Evolutionary conservation across 2,329 filamentous ascomycete genomes (phyloP).

Genomic region (Monosporascus sp.): DNA sequence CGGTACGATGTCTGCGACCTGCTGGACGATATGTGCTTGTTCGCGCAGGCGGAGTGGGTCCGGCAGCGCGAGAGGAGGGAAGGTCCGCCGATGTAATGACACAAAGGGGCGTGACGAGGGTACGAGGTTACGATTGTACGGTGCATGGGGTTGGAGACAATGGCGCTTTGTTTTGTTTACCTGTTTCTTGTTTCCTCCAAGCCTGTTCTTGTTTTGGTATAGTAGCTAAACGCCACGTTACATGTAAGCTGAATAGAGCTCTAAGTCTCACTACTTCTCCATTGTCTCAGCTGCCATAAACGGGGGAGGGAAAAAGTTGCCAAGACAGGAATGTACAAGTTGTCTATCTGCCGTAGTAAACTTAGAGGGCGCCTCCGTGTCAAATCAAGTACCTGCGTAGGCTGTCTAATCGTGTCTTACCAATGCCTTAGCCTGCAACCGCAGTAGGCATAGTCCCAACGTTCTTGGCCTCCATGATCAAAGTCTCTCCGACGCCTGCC

Average conservation of each 20-base stretch:
- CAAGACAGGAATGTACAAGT: too few species aligned
- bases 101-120: too few species aligned
- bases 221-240: neutral
- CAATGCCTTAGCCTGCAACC: conserved; percentile 5
- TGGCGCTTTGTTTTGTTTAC: neutral
- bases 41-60: conserved; percentile 24
- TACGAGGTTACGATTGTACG: too few species aligned
- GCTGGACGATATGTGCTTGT: conserved; percentile 28
- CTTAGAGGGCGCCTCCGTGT: too few species aligned
- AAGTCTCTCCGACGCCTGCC: conserved; percentile 1
- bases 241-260: neutral
- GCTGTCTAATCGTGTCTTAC: neutral
- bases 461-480: conserved; percentile 8
- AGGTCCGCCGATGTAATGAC: conserved; percentile 12
- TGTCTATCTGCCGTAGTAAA: too few species aligned
- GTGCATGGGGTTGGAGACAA: neutral
- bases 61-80: conserved; percentile 7
- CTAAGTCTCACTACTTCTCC: too few species aligned
- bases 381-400: too few species aligned
- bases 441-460: conserved; percentile 7
- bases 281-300: too few species aligned
- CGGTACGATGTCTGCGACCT: conserved; percentile 32
- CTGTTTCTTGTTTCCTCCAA: neutral
- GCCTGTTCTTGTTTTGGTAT: neutral
- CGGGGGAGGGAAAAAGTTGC: too few species aligned